phyloP scores from a whole-genome alignment of 805 yeast genomes.

The Cyberlindnera veronae region DNA sequence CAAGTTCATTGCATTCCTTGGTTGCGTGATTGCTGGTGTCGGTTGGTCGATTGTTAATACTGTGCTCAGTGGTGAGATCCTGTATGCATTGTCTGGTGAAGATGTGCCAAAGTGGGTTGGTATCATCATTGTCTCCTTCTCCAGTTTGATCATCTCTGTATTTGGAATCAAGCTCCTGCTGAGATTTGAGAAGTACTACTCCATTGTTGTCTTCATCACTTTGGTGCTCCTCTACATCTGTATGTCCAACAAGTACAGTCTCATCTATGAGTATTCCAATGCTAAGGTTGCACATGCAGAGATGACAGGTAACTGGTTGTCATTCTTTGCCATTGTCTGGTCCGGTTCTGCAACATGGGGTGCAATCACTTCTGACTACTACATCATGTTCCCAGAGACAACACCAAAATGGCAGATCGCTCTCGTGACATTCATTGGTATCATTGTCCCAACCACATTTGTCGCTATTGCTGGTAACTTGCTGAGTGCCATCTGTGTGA shows the following conservation, averaged over 20 bases:
- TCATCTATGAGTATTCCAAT: constrained; percentile 32
- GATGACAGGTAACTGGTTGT: constrained; percentile 60
- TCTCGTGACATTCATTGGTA: constrained; percentile 60
- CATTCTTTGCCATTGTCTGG: constrained; percentile 71
- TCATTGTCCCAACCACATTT: constrained; percentile 66
- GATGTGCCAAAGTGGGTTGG: constrained; percentile 71
- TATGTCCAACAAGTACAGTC: constrained; percentile 44
- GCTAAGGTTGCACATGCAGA: constrained; percentile 34
- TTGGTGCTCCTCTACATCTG: constrained; percentile 66
- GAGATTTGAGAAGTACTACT: constrained; percentile 61
- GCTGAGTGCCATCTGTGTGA: constrained; percentile 60
- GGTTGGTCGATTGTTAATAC: constrained; percentile 90
- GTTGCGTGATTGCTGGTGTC: constrained; percentile 63
- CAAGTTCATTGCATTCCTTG: constrained; percentile 66
- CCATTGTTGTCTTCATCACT: constrained; percentile 65
- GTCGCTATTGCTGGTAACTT: constrained; percentile 70
- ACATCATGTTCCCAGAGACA: constrained; percentile 72
- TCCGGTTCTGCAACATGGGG: constrained; percentile 90
- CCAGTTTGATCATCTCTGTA: constrained; percentile 63
- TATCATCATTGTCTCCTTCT: constrained; percentile 61
- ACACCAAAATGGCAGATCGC: constrained; percentile 55
- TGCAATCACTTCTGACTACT: constrained; percentile 80
- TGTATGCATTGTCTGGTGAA: constrained; percentile 59
- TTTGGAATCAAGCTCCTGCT: constrained; percentile 75
- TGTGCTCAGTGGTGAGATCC: constrained; percentile 84